Base-by-base conservation (phyloP, 176 grass and related monocot species). In the Thalia dealbata region DNA sequence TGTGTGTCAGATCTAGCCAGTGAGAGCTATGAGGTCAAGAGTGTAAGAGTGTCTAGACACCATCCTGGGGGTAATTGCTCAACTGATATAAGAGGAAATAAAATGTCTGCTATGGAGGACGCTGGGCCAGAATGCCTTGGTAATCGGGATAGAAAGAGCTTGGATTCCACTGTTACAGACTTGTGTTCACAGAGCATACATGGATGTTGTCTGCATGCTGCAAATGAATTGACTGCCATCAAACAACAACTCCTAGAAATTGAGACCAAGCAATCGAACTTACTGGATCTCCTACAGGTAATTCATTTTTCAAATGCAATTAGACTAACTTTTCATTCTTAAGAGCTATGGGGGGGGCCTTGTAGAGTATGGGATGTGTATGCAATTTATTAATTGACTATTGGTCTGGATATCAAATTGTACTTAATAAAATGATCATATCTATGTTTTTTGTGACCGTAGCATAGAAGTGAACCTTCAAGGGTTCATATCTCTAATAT, bases 181-280 rank as follows among this genome's bases (percentile, higher is more conserved):
- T 75, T 79, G 64, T 83, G 78, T 83, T 79, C 78, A 48, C 80
- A 90, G 61, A 86, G 69, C 32, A 67, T 78, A 41, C 84, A 88
- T 86, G 78, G 65, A 58, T 97, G 93, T 76, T 96, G 89, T 75
- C 25, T 86, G 65, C 84, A 81, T 82, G 67, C 81, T 12, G 81
- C 61, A 67, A 99, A 88, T 74, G 95, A 99, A 80, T 78, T 99
- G 74, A 16, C 81, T 48, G 73, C 86, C 64, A 86, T 93, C 67
- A 91, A 81, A 76, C 92, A 88, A 67, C 90, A 99, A 63, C 87
- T 99, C 81, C 55, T 79, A 64, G 90, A 92, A 27, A 99, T 93
- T 87, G 85, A 93, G 81, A 91, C 81, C 43, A 99, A 86, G 64
- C 89, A 99, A 82, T 71, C 76, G 71, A 81, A 75, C 73, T 75